A percentile compares a stretch with the other conserved stretches of the same genome.
Conservation (phyloP, 805 yeast genomes). For the Kluyveromyces wickerhamii region DNA sequence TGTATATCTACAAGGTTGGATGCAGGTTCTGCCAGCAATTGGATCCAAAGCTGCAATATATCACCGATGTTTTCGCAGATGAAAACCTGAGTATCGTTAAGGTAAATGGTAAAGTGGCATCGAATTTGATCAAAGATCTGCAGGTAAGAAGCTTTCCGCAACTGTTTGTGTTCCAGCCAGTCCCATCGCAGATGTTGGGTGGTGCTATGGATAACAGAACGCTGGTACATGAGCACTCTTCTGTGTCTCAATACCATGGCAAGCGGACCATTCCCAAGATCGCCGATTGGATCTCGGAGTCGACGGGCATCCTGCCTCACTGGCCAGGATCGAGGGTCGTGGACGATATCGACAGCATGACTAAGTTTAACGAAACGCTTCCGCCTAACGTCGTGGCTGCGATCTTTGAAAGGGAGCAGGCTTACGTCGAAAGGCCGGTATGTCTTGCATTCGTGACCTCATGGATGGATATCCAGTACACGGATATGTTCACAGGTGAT, state of each 20-base stretch:
- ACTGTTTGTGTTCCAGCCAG: slow-evolving; percentile 35
- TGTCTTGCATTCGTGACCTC: slow-evolving; percentile 32
- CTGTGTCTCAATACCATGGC: slow-evolving; percentile 1
- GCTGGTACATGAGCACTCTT: background rate
- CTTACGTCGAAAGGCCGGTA: slow-evolving; percentile 12
- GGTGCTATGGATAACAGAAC: background rate
- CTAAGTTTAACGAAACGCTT: slow-evolving; percentile 9
- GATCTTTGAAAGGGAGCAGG: slow-evolving; percentile 2
- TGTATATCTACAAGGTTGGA: slow-evolving; percentile 33
- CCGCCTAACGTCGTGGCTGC: background rate
- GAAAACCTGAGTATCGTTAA: slow-evolving; percentile 31
- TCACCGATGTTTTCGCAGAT: slow-evolving; percentile 36
- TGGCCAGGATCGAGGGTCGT: slow-evolving; percentile 23
- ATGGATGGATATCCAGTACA: slow-evolving; percentile 25
- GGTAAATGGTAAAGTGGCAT: slow-evolving; percentile 30
- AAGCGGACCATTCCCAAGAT: slow-evolving; percentile 1
- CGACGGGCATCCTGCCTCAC: slow-evolving; percentile 30
- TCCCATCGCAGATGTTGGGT: background rate
- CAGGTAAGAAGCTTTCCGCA: slow-evolving; percentile 41
- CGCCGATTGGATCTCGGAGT: slow-evolving; percentile 7
- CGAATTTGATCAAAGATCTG: slow-evolving; percentile 33
- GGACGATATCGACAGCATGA: slow-evolving; percentile 5
- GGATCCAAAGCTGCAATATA: slow-evolving; percentile 37
- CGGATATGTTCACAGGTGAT: slow-evolving; percentile 20
- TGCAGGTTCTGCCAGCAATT: slow-evolving; percentile 42